Evolutionary conservation across 768 basidiomycete species (phyloP), one percentile per base, ranked within the genome.

Genomic region (Trametes meyenii): DNA sequence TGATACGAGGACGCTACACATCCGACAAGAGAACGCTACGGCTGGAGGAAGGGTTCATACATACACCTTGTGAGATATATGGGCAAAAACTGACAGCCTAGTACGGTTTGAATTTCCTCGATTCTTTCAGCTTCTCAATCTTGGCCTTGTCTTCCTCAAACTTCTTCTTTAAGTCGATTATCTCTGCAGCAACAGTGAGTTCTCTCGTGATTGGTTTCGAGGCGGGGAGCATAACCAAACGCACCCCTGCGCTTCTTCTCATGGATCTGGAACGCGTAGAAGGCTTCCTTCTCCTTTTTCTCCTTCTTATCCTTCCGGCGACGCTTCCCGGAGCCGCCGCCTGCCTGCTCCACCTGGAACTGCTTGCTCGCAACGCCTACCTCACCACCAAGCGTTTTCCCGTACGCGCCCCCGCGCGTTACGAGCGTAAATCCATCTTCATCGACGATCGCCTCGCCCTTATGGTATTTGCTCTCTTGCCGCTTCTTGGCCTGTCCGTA

Each of bases 361-460:
- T 77, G 76, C 72, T 90, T 91, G 72, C 78, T 83, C 11, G 85
- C 85, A 8, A 88, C 82, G 1, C 78, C 81, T 38, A 84, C 80
- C 0, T 92, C 94, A 14, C 94, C 93, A 29, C 94, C 94, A 5
- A 94, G 77, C 1, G 92, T 92, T 70, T 92, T 81, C 5, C 95
- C 94, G 67, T 95, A 95, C 21, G 89, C 88, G 13, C 95, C 95
- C 5, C 94, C 92, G 39, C 95, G 82, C n/a, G 89, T 91, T 38
- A 98, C 95, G 13, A 98, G 83, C 12, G 94, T 96, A 73, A 96
- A 98, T 2, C 95, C 95, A 63, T 98, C 95, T 61, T 91, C 94
- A 72, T 98, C 95, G 44, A 96, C 90, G 58, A 96, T 81, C 6
- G 90, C 93, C 69, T 94, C 93, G 21, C 92, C 92, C 71, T 92